A percentile compares a stretch with the other conserved stretches of the same genome.
Conservation (phyloP, 306 rosid species). For the Trichosanthes truncata region DNA sequence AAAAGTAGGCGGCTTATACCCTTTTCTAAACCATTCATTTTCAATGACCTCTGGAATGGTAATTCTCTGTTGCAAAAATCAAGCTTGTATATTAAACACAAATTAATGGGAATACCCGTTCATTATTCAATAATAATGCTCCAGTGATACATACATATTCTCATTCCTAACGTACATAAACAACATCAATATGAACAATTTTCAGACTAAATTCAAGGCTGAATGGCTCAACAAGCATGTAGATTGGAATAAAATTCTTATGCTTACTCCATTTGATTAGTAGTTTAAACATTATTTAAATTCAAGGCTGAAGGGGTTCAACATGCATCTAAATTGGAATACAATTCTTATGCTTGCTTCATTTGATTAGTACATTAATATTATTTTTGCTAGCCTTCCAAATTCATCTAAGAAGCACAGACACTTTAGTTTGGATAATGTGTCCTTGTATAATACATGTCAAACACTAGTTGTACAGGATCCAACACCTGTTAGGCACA, state of each 20-base stretch:
- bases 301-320: neutral
- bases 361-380: neutral
- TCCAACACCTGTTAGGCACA: neutral
- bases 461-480: neutral
- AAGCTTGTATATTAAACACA: neutral
- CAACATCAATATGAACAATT: neutral
- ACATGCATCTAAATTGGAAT: neutral
- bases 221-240: neutral
- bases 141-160: neutral
- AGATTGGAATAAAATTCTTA: neutral
- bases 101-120: neutral
- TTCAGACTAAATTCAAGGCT: neutral
- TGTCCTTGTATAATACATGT: neutral
- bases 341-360: neutral
- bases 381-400: neutral
- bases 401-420: neutral
- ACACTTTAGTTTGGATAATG: neutral
- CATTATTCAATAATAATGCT: neutral
- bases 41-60: conserved; percentile 70
- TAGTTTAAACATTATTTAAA: neutral
- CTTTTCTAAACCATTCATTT: conserved; percentile 97
- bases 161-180: neutral
- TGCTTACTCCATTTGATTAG: neutral
- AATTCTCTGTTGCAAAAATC: conserved; percentile 57
- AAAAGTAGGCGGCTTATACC: conserved; percentile 73